Evolutionary conservation across 1,284 basidiomycete genomes (phyloP).

Genomic region (Phlebopus sp.): DNA sequence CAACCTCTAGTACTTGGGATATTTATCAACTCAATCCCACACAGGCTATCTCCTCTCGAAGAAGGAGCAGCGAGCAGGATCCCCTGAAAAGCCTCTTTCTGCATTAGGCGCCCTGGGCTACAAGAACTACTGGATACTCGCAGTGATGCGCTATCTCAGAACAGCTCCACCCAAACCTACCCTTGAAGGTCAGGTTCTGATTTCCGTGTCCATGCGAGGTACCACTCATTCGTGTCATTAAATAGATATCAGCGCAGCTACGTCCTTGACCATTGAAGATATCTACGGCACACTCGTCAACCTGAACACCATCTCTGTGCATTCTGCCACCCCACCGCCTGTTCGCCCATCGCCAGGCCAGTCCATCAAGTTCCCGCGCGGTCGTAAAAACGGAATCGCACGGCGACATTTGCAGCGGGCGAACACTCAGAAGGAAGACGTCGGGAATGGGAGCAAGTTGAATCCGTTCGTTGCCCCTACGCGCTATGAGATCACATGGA

Average conservation of each 20-base stretch:
- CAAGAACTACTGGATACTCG: slow-evolving; percentile 91
- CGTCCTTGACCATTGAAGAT: slow-evolving; percentile 92
- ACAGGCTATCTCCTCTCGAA: slow-evolving; percentile 94
- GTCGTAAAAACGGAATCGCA: slow-evolving; percentile 62
- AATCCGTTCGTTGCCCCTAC: slow-evolving; percentile 66
- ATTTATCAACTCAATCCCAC: slow-evolving; percentile 4
- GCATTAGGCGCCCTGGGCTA: slow-evolving; percentile 90
- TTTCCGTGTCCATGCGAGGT: slow-evolving; percentile 15
- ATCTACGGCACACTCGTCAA: slow-evolving; percentile 77
- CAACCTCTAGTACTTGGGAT: slow-evolving; percentile 17
- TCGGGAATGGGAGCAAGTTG: slow-evolving; percentile 41
- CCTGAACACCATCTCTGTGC: slow-evolving; percentile 73
- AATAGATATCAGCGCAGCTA: slow-evolving; percentile 81
- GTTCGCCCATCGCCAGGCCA: slow-evolving; percentile 70
- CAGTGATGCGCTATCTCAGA: slow-evolving; percentile 82
- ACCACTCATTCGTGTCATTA: slow-evolving; percentile 12
- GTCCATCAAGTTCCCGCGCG: slow-evolving; percentile 68
- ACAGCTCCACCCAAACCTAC: slow-evolving; percentile 58
- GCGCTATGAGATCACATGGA: slow-evolving; percentile 77
- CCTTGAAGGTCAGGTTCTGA: slow-evolving; percentile 66
- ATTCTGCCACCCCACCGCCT: slow-evolving; percentile 47
- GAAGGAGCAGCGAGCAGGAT: slow-evolving; percentile 86
- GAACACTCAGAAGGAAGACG: slow-evolving; percentile 48
- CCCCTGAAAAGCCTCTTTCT: slow-evolving; percentile 92
- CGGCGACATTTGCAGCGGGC: slow-evolving; percentile 60